Base-by-base conservation (phyloP, 2,329 filamentous ascomycete species). In the Paecilomyces formosus region DNA sequence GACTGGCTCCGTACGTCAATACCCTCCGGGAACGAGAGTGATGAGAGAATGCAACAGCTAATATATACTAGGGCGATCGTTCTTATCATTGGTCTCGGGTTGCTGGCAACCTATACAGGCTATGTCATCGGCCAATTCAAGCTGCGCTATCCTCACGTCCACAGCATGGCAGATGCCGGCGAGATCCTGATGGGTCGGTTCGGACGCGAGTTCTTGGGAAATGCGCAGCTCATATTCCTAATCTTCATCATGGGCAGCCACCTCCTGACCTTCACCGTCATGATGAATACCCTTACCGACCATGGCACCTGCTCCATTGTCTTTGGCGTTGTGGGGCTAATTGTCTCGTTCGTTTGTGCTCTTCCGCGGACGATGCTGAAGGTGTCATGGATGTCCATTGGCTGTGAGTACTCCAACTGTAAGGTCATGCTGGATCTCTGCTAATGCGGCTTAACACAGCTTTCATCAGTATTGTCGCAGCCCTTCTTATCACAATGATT, bases 161-260 rank as follows among this genome's bases (percentile, higher is more conserved):
- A 82, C 50, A 85, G 84, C 65, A 88, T 89, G 68, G 85, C 86
- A 22, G 88, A 90, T 65, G 87, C 85, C 13, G 87, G 85, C 2
- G 76, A 81, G 52, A 76, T 89, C 54, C 76, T 90, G 55, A 78
- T 79, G 59, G 88, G 88, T 8, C 75, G 73, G 18, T 75, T 82
- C 45, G 86, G 85, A 1, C 82, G 85, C 61, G 84, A 88, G 68
- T 63, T 90, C 31, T 75, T 88, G 52, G 85, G 85, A 24, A 72
- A 77, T 62, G 85, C 82, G 62, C 86, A 88, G 64, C 75, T 82
- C 9, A 72, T 89, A 18, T 84, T 89, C 71, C 76, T 90, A 45
- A 74, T 87, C 57, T 88, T 90, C 73, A 81, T 88, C 64, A 85
- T 88, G 72, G 85, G 82, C 33, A 88, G 86, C n/a, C 88, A 91